Evolutionary conservation across 768 basidiomycete species (phyloP), one percentile per base, ranked within the genome.

Genomic region (Auricularia auricula-judae): DNA sequence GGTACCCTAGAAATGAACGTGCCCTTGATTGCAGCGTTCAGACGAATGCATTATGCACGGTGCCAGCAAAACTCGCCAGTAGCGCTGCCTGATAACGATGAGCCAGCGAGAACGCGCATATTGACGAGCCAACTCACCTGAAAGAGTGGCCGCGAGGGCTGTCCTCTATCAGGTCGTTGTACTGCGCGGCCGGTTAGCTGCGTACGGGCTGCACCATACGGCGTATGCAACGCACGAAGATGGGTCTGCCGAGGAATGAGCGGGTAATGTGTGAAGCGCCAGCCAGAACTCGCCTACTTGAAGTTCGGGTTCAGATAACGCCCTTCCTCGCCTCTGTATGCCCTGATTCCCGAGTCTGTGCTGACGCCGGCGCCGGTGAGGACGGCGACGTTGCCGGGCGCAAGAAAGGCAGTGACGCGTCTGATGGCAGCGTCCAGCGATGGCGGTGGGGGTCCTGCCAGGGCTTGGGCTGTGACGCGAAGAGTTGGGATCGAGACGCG

Each of bases 311-410:
- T 91, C 84, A 90, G 84, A 74, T 93, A 93, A 67, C 87, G 78
- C 16, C 94, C 94, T 71, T 95, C 90, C 66, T 79, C 71, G 0
- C 94, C 94, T 65, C 94, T 79, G 75, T 98, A 97, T n/a, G 94
- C 93, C 68, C 92, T 80, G 66, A 98, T 96, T 56, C 96, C 96
- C 34, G 89, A 92, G 74, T 98, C 96, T 35, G 98, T 94, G 72
- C 89, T 91, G 68, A 97, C 91, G 5, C 96, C 96, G 0, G 96
- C 96, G 2, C 94, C 94, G 0, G 93, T 94, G 63, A 98, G 73
- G 16, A 93, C 76, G 0, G 87, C 76, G 60, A 84, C 84, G 73
- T 84, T 87, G n/a, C 92, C 91, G 3, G 79, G 76, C 0, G 79
- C 75, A 21, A 96, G 74, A 69, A 95, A 95, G 33, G 56, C 2